phyloP scores from a whole-genome alignment of 768 basidiomycete genomes.

The Mrakia blollopis region DNA sequence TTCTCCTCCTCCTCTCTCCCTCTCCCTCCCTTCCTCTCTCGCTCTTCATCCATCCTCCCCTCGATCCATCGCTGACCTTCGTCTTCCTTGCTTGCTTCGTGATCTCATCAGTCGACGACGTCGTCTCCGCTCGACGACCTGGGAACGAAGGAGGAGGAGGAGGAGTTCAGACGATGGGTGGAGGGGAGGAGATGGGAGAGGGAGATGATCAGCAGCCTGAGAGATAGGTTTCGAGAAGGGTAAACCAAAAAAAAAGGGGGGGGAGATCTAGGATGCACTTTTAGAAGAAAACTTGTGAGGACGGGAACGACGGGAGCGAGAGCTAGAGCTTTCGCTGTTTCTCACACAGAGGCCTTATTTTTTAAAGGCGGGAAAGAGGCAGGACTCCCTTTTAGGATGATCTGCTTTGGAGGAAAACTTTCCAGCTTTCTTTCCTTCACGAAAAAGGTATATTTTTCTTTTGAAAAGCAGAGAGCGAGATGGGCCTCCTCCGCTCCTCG shows the following conservation, averaged over 20 bases:
- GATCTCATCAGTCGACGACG: conserved; percentile 86
- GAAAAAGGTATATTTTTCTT: too few relatives aligned
- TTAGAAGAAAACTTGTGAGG: too few relatives aligned
- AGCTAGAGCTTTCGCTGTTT: too few relatives aligned
- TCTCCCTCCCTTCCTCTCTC: too few relatives aligned
- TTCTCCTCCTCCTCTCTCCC: background rate
- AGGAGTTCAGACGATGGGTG: conserved; percentile 30
- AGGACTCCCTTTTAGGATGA: too few relatives aligned
- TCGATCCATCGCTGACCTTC: background rate
- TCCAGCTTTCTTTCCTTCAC: too few relatives aligned
- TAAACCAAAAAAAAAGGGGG: background rate
- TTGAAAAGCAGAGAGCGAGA: too few relatives aligned
- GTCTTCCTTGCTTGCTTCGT: conserved; percentile 47
- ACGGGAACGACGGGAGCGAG: too few relatives aligned
- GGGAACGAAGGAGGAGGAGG: conserved; percentile 23
- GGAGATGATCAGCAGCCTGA: conserved; percentile 24
- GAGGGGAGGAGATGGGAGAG: conserved; percentile 16
- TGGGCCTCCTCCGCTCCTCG: background rate
- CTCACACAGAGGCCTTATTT: too few relatives aligned
- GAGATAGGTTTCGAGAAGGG: background rate
- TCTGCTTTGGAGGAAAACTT: too few relatives aligned
- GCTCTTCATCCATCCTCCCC: too few relatives aligned
- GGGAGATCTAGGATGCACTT: background rate
- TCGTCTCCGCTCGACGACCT: conserved; percentile 50
- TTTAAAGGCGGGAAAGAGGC: too few relatives aligned